Percentiles rank a stretch among this genome's conserved stretches.
These are phyloP conservation scores for Flammula alnicola DNA, from an alignment of 1,284 basidiomycete genomes.

Conservation along the genomic window DNA sequence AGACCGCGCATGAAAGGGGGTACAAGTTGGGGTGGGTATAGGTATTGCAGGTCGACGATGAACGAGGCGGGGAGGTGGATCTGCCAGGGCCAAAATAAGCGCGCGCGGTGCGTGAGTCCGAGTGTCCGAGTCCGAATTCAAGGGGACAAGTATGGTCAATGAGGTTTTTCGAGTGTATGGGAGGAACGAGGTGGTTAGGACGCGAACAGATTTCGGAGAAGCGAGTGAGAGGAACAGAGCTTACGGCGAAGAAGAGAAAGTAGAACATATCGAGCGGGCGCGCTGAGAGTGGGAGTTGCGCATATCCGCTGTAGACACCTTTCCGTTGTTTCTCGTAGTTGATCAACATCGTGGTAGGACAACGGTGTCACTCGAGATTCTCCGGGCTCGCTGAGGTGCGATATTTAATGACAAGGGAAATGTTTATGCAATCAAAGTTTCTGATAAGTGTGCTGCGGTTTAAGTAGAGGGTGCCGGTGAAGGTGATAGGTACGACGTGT, in stretches of 20 bases:
- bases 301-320: slow-evolving; percentile 8
- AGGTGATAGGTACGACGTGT: no score
- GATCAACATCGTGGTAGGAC: slow-evolving; percentile 21
- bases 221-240: slow-evolving; percentile 22
- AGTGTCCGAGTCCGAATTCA: no score
- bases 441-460: no score
- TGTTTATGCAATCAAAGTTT: no score
- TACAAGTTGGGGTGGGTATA: slow-evolving; percentile 60
- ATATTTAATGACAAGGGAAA: no score
- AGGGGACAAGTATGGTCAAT: no score
- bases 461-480: no score
- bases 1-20: slow-evolving; percentile 51
- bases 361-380: no score
- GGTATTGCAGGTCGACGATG: slow-evolving; percentile 67
- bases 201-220: background rate
- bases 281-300: slow-evolving; percentile 42
- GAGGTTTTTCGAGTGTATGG: no score
- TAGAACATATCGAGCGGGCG: slow-evolving; percentile 70
- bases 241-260: slow-evolving; percentile 64
- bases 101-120: background rate
- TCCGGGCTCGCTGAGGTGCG: no score
- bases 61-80: slow-evolving; percentile 68
- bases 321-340: slow-evolving; percentile 24
- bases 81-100: slow-evolving; percentile 35
- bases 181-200: background rate